phyloP scores from a whole-genome alignment of 495 filamentous ascomycete species.

The Podospora pseudoanserina region DNA sequence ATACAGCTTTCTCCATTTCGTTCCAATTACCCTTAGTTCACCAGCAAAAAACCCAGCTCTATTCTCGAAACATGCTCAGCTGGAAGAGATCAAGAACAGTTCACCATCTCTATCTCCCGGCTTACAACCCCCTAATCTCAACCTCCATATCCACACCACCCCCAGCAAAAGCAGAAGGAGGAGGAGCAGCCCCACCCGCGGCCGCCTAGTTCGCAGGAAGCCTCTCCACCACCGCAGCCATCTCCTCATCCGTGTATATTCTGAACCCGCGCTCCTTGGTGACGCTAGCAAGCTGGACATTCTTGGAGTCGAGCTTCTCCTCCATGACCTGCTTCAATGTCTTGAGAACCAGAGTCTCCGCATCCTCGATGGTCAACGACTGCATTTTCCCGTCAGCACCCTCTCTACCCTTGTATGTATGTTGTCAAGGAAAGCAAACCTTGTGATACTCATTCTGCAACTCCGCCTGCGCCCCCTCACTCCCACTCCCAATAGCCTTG shows the following conservation, averaged over 20 bases:
- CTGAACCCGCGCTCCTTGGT: slow-evolving; percentile 96
- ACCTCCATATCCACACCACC: too few species aligned
- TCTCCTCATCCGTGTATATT: slow-evolving; percentile 96
- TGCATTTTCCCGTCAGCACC: slow-evolving; percentile 20
- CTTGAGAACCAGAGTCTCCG: slow-evolving; percentile 92
- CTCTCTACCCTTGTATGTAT: neutral
- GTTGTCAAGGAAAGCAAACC: slow-evolving; percentile 31
- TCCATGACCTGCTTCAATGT: slow-evolving; percentile 99
- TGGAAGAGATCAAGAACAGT: too few species aligned
- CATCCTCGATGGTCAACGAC: slow-evolving; percentile 88
- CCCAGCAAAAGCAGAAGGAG: too few species aligned
- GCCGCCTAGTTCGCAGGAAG: slow-evolving; percentile 50
- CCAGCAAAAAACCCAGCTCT: too few species aligned
- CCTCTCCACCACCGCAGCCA: slow-evolving; percentile 82
- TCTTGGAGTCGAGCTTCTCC: slow-evolving; percentile 97
- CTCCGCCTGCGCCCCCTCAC: slow-evolving; percentile 94
- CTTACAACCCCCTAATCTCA: too few species aligned
- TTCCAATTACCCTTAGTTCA: too few species aligned
- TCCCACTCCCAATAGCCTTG: slow-evolving; percentile 95
- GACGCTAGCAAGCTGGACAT: slow-evolving; percentile 95
- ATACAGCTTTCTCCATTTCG: too few species aligned
- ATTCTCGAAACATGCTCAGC: too few species aligned
- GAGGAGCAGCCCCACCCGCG: too few species aligned
- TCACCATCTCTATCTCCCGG: too few species aligned
- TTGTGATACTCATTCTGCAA: slow-evolving; percentile 98